Evolutionary conservation across 768 basidiomycete species (phyloP).

Genomic region (Imleria badia): DNA sequence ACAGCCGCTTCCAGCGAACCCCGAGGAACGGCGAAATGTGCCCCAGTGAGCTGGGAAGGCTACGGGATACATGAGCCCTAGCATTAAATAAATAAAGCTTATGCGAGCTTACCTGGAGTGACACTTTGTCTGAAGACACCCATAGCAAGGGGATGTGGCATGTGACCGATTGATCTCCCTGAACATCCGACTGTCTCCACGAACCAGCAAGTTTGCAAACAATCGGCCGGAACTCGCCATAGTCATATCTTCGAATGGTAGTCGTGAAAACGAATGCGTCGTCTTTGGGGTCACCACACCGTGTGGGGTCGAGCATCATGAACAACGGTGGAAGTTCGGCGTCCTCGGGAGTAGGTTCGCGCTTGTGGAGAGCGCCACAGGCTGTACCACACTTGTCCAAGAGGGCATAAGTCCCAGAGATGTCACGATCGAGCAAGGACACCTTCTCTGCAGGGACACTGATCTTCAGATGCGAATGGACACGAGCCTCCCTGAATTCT

Average conservation of each 20-base stretch:
- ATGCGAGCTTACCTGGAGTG: slow-evolving; percentile 49
- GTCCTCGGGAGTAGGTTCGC: slow-evolving; percentile 44
- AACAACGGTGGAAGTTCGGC: slow-evolving; percentile 55
- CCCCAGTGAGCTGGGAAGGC: slow-evolving; percentile 54
- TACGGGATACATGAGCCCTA: slow-evolving; percentile 27
- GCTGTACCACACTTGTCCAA: slow-evolving; percentile 89
- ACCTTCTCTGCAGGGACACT: slow-evolving; percentile 50
- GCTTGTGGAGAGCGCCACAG: slow-evolving; percentile 78
- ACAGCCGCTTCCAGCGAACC: slow-evolving; percentile 50
- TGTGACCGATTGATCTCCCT: slow-evolving; percentile 47
- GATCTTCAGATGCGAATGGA: slow-evolving; percentile 67
- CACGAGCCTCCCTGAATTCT: slow-evolving; percentile 62
- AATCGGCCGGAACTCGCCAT: slow-evolving; percentile 76
- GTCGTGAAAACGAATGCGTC: slow-evolving; percentile 87
- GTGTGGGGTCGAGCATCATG: slow-evolving; percentile 84
- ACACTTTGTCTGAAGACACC: slow-evolving; percentile 49
- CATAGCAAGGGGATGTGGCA: slow-evolving; percentile 68
- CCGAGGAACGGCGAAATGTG: slow-evolving; percentile 65
- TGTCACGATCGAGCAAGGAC: slow-evolving; percentile 66
- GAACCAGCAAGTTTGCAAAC: slow-evolving; percentile 68
- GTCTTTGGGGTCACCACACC: slow-evolving; percentile 68
- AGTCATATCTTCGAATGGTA: slow-evolving; percentile 74
- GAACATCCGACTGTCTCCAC: slow-evolving; percentile 72
- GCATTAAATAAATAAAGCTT: background rate
- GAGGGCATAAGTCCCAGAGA: slow-evolving; percentile 77